Base-by-base conservation (phyloP, 164 flowering plant species). In the Berberis vulgaris region DNA sequence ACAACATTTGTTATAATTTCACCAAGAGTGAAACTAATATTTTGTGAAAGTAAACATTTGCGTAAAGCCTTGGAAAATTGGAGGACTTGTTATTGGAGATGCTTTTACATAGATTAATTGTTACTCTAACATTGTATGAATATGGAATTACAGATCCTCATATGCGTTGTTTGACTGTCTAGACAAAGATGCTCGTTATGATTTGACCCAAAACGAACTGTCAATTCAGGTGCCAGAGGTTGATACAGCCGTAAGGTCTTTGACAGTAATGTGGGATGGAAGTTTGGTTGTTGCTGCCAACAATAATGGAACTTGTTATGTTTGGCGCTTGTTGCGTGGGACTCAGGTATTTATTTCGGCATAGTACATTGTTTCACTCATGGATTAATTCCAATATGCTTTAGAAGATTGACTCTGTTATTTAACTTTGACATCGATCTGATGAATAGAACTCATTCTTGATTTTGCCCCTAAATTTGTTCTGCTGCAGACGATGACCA, bases 251-350 rank as follows among this genome's bases (percentile, higher is more conserved):
- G 97, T 91, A 43, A 76, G 97, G 71, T 95, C 99, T 56, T 69
- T 95, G 46, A 95, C 97, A 39, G 94, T 91, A 11, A 95, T 91
- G 99, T 95, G 92, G 92, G 99, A 95, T 76, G 99, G 99, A 64
- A 91, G 96, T 73, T 71, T 95, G 81, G 96, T 91, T 42, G 97
- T 91, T 75, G 99, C 99, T 58, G 99, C 99, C 68, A 95, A 95
- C 69, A 89, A 89, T 72, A 76, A 77, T 64, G 97, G 99, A 55
- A 91, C 97, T 45, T 94, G 99, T 67, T 94, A 91, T 69, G 96
- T 94, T 40, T 94, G 99, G 99, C 92, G 99, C 49, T 77, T 94
- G 78, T 69, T 87, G 67, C 80, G 83, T 41, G 99, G 99, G 40
- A 89, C 78, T 43, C 96, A 88, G 86, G 96, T 84, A 59, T 45